Conservation (phyloP, 495 filamentous ascomycete species). For the Aspergillus asperescens region DNA sequence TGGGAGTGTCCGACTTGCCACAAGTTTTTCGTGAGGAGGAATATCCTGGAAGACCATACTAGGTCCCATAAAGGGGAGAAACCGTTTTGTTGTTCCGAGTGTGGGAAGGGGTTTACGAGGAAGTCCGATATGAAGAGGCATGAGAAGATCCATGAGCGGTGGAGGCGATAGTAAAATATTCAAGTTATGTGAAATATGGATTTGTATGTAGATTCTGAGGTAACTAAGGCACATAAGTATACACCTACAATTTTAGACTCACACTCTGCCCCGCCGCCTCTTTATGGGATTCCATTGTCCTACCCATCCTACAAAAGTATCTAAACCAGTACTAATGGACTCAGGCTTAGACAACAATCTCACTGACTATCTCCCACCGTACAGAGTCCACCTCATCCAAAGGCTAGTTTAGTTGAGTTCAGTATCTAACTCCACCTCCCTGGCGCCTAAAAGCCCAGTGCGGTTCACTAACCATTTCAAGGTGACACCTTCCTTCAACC, state of each 20-base stretch:
- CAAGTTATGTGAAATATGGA: not conserved
- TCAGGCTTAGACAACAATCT: no score
- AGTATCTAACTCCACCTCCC: no score
- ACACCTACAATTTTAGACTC: not conserved
- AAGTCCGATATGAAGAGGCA: conserved; percentile 4
- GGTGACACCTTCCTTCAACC: no score
- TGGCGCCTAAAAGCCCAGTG: no score
- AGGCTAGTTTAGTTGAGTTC: no score
- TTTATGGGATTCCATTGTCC: no score
- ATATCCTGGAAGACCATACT: not conserved
- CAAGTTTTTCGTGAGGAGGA: not conserved
- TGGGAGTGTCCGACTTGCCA: not conserved
- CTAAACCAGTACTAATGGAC: no score
- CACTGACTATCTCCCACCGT: no score
- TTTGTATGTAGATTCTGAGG: not conserved
- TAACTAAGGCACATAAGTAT: no score
- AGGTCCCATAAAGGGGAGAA: not conserved
- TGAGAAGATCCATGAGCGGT: conserved; percentile 1
- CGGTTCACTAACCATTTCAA: no score
- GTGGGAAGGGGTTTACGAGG: conserved; percentile 3
- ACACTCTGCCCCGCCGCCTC: not conserved
- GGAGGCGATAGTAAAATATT: not conserved
- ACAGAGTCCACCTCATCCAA: no score
- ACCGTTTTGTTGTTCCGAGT: not conserved
- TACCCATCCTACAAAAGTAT: no score